These are phyloP conservation scores for Macrolepiota albuminosa DNA, from an alignment of 768 basidiomycete species.

Conservation along the genomic window DNA sequence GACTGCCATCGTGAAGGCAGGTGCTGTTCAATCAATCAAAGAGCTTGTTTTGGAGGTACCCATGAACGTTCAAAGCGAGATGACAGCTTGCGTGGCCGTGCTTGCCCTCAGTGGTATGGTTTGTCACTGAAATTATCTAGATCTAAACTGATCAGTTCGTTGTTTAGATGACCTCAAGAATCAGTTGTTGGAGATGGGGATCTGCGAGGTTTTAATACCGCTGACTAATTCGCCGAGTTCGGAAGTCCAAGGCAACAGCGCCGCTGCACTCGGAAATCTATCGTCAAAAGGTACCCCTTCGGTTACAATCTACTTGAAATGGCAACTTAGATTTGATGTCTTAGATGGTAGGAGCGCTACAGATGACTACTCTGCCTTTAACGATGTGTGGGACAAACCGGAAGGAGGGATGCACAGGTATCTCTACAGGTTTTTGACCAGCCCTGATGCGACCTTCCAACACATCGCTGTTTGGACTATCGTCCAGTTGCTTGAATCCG, in stretches of 20 bases:
- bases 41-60: slow-evolving; percentile 94
- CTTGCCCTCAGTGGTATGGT: slow-evolving; percentile 86
- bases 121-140: not conserved
- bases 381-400: slow-evolving; percentile 96
- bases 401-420: slow-evolving; percentile 97
- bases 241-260: slow-evolving; percentile 98
- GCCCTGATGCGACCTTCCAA: slow-evolving; percentile 95
- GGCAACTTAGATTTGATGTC: slow-evolving; percentile 4
- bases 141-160: slow-evolving; percentile 5
- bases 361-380: slow-evolving; percentile 96
- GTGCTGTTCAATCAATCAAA: slow-evolving; percentile 95
- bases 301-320: not conserved
- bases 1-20: slow-evolving; percentile 94
- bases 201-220: slow-evolving; percentile 95
- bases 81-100: slow-evolving; percentile 99
- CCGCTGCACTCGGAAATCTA: slow-evolving; percentile 94
- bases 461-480: slow-evolving; percentile 99
- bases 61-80: slow-evolving; percentile 96
- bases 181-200: slow-evolving; percentile 95
- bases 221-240: slow-evolving; percentile 94
- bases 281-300: slow-evolving; percentile 81
- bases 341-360: slow-evolving; percentile 71
- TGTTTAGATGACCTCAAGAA: slow-evolving; percentile 92
- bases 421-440: slow-evolving; percentile 88
- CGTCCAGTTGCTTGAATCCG: slow-evolving; percentile 95